phyloP scores from a whole-genome alignment of 1,284 basidiomycete genomes.

The Cutaneotrichosporon dermatis region DNA sequence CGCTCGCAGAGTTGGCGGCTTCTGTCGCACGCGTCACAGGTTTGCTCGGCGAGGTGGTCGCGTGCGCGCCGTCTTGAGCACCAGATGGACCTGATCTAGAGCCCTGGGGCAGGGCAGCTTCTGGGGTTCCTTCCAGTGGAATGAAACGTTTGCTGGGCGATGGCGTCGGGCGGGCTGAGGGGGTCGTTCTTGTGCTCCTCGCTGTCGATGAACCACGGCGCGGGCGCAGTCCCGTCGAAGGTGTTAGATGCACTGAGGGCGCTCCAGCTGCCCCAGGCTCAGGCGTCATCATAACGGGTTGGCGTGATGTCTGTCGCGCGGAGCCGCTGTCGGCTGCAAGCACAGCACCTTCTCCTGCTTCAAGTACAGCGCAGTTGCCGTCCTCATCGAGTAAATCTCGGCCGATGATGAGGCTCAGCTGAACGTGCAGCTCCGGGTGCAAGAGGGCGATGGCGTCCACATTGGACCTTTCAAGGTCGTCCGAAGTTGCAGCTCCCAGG shows the following conservation, averaged over 20 bases:
- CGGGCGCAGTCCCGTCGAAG: not conserved
- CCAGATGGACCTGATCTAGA: too few species aligned
- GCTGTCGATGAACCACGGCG: too few species aligned
- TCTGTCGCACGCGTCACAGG: too few species aligned
- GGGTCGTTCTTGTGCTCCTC: not conserved
- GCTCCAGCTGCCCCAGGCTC: not conserved
- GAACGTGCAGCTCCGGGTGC: constrained; percentile 24
- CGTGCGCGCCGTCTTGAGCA: too few species aligned
- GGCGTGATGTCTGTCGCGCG: not conserved
- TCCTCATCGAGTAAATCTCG: constrained; percentile 28
- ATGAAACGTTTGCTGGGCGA: not conserved
- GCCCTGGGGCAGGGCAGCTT: not conserved
- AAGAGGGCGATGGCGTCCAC: constrained; percentile 21
- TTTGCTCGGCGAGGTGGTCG: too few species aligned
- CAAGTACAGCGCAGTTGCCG: constrained; percentile 33
- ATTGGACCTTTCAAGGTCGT: constrained; percentile 1
- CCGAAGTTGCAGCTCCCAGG: not conserved
- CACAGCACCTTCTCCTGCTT: constrained; percentile 7
- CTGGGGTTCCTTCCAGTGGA: not conserved
- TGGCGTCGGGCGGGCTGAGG: not conserved
- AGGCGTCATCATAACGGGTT: not conserved
- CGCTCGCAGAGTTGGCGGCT: too few species aligned
- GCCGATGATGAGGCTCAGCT: constrained; percentile 36
- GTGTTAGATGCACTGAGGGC: not conserved
- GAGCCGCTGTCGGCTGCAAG: not conserved